Evolutionary conservation across 306 rosid species (phyloP).

Genomic region (Fragaria vesca): DNA sequence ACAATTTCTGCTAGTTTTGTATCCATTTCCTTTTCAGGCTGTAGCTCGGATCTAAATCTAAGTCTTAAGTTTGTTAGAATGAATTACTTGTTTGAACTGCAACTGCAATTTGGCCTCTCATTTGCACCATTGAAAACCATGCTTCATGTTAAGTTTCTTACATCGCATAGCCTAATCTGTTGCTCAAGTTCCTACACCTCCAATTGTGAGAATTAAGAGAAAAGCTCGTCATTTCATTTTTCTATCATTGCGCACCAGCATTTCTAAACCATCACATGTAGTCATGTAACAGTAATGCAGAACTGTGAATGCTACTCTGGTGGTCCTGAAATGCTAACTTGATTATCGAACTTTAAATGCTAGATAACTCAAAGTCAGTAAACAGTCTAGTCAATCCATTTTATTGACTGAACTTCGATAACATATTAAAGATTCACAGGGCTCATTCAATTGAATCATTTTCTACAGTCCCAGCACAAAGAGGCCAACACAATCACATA

Average conservation of each 20-base stretch:
- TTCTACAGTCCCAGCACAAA: neutral
- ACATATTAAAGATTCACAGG: conserved; percentile 14
- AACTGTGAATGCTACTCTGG: neutral
- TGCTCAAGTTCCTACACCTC: neutral
- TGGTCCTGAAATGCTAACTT: neutral
- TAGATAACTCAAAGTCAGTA: neutral
- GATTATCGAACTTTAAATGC: neutral
- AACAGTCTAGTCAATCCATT: neutral
- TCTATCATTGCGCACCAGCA: too few relatives aligned
- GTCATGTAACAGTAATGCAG: neutral
- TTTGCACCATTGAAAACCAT: neutral
- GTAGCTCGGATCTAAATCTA: neutral
- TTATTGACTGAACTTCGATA: neutral
- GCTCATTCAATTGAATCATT: neutral
- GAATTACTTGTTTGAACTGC: neutral
- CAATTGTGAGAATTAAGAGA: too few relatives aligned
- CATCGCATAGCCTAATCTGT: neutral
- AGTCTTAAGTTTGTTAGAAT: neutral
- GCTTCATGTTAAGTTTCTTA: neutral
- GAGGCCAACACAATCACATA: neutral
- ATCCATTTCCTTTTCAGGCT: too few relatives aligned
- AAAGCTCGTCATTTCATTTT: too few relatives aligned
- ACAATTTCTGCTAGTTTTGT: neutral
- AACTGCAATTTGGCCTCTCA: neutral
- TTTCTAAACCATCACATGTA: neutral